Percentiles rank a stretch among this genome's conserved stretches.
Conservation (phyloP, 352 stramenopile species). For the Globisporangium carolinianum region DNA sequence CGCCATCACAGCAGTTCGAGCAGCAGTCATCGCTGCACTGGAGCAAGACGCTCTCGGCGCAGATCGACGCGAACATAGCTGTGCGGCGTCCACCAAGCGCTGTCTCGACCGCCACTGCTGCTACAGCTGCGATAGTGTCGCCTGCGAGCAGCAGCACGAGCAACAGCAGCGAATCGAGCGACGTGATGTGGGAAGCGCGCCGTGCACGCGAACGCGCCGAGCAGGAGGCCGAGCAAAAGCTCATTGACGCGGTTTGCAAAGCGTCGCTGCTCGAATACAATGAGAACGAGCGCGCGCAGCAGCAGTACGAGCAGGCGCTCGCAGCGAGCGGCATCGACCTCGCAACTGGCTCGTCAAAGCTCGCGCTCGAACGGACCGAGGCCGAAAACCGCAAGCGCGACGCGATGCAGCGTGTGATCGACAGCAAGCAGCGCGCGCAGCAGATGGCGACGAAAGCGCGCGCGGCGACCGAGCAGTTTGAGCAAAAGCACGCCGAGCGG, state of each 20-base stretch:
- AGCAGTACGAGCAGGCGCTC: constrained; percentile 41
- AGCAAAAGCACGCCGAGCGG: constrained; percentile 50
- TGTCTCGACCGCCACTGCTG: not conserved
- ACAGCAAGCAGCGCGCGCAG: constrained; percentile 55
- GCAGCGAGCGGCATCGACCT: constrained; percentile 19
- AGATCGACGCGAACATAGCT: constrained; percentile 9
- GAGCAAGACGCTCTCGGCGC: constrained; percentile 20
- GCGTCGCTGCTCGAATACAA: constrained; percentile 73
- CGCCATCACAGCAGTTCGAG: not conserved
- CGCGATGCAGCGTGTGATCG: constrained; percentile 70
- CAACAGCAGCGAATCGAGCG: too few species aligned
- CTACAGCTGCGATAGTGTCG: constrained; percentile 16
- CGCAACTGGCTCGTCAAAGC: constrained; percentile 22
- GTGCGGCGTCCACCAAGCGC: constrained; percentile 3
- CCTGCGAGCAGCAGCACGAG: too few species aligned
- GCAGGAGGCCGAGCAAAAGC: constrained; percentile 10
- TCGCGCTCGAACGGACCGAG: constrained; percentile 19
- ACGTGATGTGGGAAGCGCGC: too few species aligned
- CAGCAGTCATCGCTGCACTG: not conserved
- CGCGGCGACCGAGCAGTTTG: constrained; percentile 47
- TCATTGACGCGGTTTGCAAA: constrained; percentile 72
- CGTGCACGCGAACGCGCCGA: too few species aligned
- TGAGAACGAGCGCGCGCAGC: constrained; percentile 50
- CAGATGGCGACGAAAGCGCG: constrained; percentile 59
- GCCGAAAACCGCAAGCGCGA: constrained; percentile 55